phyloP scores from a whole-genome alignment of 768 basidiomycete species.

The Xerocomus brunneocitrinus region DNA sequence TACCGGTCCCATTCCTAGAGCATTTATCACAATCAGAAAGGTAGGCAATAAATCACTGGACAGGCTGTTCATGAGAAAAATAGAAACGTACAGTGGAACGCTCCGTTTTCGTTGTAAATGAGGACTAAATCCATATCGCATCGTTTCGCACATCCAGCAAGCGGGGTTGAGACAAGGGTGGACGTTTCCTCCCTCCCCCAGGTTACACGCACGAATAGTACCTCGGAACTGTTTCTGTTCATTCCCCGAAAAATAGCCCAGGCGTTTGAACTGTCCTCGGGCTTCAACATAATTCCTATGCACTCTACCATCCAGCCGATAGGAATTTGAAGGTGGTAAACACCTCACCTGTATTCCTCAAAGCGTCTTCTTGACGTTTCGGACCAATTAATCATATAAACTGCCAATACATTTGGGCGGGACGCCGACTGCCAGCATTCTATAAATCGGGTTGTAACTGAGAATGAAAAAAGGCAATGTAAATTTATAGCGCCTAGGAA shows the following conservation, averaged over 20 bases:
- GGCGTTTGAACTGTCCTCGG: slow-evolving; percentile 3
- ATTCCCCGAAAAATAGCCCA: slow-evolving; percentile 9
- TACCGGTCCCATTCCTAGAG: slow-evolving; percentile 11
- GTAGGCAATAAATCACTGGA: not conserved
- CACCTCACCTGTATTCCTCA: slow-evolving; percentile 14
- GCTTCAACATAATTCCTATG: slow-evolving; percentile 16
- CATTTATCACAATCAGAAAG: slow-evolving; percentile 3
- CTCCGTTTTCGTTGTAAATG: slow-evolving; percentile 17
- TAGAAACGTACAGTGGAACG: slow-evolving; percentile 9
- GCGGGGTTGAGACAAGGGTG: slow-evolving; percentile 6
- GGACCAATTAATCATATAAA: slow-evolving; percentile 23
- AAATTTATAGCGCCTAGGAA: not conserved
- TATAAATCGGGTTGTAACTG: slow-evolving; percentile 14
- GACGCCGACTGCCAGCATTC: slow-evolving; percentile 3
- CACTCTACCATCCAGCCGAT: not conserved
- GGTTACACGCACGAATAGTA: slow-evolving; percentile 17
- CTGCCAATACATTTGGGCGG: slow-evolving; percentile 12
- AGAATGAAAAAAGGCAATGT: not conserved
- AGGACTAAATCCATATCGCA: slow-evolving; percentile 19
- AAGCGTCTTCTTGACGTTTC: slow-evolving; percentile 8
- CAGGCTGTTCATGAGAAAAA: not conserved
- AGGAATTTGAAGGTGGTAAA: not conserved
- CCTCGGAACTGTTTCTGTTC: slow-evolving; percentile 25
- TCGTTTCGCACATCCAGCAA: slow-evolving; percentile 21
- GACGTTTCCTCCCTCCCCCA: slow-evolving; percentile 21